Percentiles rank a stretch among this genome's conserved stretches.
phyloP scores from a whole-genome alignment of 176 grass and related monocot species.

The Dendrocalamus sinicus region DNA sequence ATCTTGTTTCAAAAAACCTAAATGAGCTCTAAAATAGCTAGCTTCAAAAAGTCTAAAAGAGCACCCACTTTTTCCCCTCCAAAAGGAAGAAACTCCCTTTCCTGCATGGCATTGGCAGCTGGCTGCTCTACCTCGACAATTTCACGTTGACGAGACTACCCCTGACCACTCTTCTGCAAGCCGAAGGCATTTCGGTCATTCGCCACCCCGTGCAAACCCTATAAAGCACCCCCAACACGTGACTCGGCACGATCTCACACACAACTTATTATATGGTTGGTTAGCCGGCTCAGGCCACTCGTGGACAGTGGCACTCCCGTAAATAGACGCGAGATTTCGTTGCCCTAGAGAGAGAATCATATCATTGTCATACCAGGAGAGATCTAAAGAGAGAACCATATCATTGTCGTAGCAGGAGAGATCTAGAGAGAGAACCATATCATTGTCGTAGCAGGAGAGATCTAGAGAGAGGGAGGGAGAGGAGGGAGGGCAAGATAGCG shows the following conservation, averaged over 20 bases:
- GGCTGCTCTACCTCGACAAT: not conserved
- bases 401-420: too few species aligned
- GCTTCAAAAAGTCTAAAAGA: too few species aligned
- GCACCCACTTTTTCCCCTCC: not conserved
- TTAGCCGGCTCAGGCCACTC: conserved; percentile 33
- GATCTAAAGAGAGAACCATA: not conserved
- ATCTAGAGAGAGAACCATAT: conserved; percentile 1
- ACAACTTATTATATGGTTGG: not conserved
- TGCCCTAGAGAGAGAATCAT: not conserved
- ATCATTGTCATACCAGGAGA: too few species aligned
- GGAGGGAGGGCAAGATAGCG: conserved; percentile 36
- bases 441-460: too few species aligned
- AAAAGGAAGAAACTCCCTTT: not conserved
- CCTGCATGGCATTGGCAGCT: not conserved
- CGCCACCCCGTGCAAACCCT: not conserved
- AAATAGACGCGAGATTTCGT: conserved; percentile 5
- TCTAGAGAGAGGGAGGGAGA: conserved; percentile 6
- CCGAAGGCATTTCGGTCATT: conserved; percentile 20
- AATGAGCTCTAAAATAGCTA: too few species aligned
- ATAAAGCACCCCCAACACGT: conserved; percentile 39
- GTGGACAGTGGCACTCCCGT: conserved; percentile 17
- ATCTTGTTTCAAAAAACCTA: too few species aligned
- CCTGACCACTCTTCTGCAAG: not conserved
- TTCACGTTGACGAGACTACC: not conserved
- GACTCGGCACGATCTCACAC: not conserved